Conservation (phyloP, 73 alveolate genomes). For the Breviolum minutum region DNA sequence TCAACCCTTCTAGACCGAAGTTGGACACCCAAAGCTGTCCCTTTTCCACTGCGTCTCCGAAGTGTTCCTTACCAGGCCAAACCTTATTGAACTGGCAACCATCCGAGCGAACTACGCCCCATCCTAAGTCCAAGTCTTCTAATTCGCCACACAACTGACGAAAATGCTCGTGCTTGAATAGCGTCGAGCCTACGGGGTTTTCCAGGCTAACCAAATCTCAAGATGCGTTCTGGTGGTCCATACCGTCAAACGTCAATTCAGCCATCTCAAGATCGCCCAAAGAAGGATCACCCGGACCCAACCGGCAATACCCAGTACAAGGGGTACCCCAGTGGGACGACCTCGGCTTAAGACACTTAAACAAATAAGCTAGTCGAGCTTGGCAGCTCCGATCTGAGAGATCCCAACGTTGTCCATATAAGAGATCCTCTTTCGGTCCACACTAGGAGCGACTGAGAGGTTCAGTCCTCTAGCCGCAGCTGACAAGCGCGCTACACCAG, state of each 20-base stretch:
- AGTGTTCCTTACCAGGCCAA: background rate
- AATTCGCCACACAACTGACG: background rate
- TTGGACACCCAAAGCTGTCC: constrained; percentile 5
- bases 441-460: background rate
- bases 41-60: background rate
- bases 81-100: background rate
- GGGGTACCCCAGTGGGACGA: background rate
- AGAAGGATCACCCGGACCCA: background rate
- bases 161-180: background rate
- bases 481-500: background rate
- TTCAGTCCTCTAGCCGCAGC: background rate
- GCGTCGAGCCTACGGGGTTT: background rate
- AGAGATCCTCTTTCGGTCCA: background rate
- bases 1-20: background rate
- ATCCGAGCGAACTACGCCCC: background rate
- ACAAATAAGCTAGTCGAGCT: background rate
- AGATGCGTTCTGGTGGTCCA: background rate
- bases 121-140: background rate
- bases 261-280: background rate
- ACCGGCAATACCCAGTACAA: no score
- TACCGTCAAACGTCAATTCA: background rate
- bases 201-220: background rate
- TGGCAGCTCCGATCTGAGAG: background rate
- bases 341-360: background rate
- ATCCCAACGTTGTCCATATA: background rate